Evolutionary conservation across 164 flowering plant genomes (phyloP).

Genomic region (Vitis rupestris): DNA sequence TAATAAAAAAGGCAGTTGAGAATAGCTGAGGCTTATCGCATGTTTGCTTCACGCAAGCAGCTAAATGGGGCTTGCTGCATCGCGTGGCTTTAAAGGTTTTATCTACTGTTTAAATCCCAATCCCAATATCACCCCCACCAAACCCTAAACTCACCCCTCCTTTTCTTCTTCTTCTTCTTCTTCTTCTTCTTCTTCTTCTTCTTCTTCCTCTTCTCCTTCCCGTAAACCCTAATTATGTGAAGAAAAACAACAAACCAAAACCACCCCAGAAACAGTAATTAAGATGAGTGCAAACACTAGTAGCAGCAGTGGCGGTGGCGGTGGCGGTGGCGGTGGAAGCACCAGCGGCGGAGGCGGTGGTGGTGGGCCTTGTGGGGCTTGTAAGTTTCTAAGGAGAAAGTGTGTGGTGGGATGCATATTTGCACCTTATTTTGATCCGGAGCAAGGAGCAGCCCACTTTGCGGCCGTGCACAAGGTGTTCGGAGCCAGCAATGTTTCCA

Average conservation of each 20-base stretch:
- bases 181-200: conserved; percentile 1
- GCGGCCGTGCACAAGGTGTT: conserved; percentile 97
- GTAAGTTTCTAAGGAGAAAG: conserved; percentile 89
- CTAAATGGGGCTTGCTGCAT: conserved; percentile 50
- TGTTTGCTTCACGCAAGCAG: conserved; percentile 99
- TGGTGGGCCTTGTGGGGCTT: conserved; percentile 93
- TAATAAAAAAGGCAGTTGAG: conserved; percentile 21
- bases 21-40: conserved; percentile 43
- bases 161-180: background rate
- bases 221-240: conserved; percentile 23
- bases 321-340: conserved; percentile 24
- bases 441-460: conserved; percentile 90
- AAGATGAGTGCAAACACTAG: conserved; percentile 44
- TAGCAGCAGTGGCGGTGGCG: conserved; percentile 23
- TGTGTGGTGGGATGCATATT: conserved; percentile 86
- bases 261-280: background rate
- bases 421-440: conserved; percentile 93
- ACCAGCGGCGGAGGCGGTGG: conserved; percentile 37
- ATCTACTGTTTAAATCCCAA: conserved; percentile 17
- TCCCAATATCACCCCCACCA: conserved; percentile 14
- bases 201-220: background rate
- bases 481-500: conserved; percentile 94
- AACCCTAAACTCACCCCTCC: conserved; percentile 14
- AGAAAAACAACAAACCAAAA: background rate
- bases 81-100: conserved; percentile 79